Percentiles rank a stretch among this genome's conserved stretches.
Evolutionary conservation across 2,329 filamentous ascomycete species (phyloP).

Genomic region (Colletotrichum orchidophilum): DNA sequence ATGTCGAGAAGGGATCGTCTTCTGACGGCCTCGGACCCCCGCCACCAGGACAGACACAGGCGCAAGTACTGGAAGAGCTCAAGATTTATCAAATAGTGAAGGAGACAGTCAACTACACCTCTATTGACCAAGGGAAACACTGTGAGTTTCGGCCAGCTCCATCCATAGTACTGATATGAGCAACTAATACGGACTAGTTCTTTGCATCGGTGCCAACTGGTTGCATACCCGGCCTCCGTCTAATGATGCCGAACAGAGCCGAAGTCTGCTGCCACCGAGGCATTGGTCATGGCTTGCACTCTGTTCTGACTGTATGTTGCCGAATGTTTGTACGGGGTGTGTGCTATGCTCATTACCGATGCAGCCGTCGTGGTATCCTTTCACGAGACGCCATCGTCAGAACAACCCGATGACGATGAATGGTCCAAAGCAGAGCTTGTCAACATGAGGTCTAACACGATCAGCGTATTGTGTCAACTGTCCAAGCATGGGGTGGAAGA

Average conservation of each 20-base stretch:
- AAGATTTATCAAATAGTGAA: constrained; percentile 65
- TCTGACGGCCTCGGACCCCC: constrained; percentile 20
- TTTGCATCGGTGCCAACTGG: constrained; percentile 78
- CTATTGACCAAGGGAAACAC: constrained; percentile 72
- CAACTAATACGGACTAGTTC: constrained; percentile 53
- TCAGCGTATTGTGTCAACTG: constrained; percentile 48
- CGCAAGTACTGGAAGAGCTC: constrained; percentile 37
- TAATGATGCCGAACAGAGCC: constrained; percentile 38
- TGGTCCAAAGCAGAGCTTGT: constrained; percentile 43
- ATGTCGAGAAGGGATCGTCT: constrained; percentile 9
- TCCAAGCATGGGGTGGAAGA: constrained; percentile 49
- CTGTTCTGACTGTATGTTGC: constrained; percentile 67
- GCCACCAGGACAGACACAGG: constrained; percentile 25
- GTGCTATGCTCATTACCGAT: constrained; percentile 30
- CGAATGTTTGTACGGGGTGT: background rate
- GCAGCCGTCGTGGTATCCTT: constrained; percentile 75
- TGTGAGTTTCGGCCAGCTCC: constrained; percentile 54
- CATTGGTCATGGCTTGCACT: constrained; percentile 78
- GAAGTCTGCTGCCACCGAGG: constrained; percentile 47
- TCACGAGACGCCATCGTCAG: constrained; percentile 63
- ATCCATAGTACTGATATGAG: background rate
- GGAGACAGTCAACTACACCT: constrained; percentile 80
- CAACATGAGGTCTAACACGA: constrained; percentile 50
- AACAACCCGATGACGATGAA: constrained; percentile 35
- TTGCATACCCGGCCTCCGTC: constrained; percentile 53